Evolutionary conservation across 306 rosid genomes (phyloP).

Genomic region (Medicago ruthenica): DNA sequence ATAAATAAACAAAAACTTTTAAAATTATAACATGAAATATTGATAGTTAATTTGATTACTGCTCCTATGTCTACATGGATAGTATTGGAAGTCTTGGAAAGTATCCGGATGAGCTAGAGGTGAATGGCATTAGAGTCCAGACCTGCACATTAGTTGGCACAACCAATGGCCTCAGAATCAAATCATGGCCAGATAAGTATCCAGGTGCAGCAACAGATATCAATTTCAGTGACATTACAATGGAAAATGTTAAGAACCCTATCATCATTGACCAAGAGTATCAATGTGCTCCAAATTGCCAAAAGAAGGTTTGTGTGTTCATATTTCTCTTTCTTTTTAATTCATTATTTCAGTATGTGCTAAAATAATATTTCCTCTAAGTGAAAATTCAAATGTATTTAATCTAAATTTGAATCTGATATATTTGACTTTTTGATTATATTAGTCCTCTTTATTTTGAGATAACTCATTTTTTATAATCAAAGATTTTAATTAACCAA

Average conservation of each 20-base stretch:
- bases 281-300: conserved; percentile 37
- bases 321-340: not conserved
- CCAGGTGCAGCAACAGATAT: conserved; percentile 39
- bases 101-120: conserved; percentile 39
- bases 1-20: no score
- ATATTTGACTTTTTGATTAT: no score
- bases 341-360: no score
- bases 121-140: conserved; percentile 28
- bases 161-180: conserved; percentile 53
- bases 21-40: not conserved
- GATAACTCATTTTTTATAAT: no score
- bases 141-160: conserved; percentile 41
- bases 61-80: conserved; percentile 17
- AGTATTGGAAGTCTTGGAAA: conserved; percentile 62
- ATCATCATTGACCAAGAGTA: conserved; percentile 61
- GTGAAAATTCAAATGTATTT: no score
- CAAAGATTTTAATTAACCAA: no score
- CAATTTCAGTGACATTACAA: conserved; percentile 24
- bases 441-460: no score
- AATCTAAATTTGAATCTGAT: no score
- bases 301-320: conserved; percentile 46
- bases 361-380: no score
- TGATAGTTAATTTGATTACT: not conserved
- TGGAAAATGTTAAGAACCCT: conserved; percentile 51
- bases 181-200: conserved; percentile 50